Conservation (phyloP, 2,329 filamentous ascomycete genomes). For the Colletotrichum lindemuthianum region DNA sequence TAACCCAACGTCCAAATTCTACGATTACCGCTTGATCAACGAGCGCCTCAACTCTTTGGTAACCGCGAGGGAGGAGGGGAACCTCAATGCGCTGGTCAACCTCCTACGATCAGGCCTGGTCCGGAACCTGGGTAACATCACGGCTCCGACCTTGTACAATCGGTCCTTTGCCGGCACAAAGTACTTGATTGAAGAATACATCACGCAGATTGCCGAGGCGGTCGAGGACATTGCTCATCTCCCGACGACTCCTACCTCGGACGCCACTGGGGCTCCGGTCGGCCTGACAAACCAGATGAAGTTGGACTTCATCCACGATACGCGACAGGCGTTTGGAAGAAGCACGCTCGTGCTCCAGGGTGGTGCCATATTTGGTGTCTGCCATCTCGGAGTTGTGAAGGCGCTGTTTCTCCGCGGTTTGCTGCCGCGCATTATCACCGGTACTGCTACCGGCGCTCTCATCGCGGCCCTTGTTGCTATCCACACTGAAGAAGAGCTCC, state of each 20-base stretch:
- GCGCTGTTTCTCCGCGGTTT: slow-evolving; percentile 83
- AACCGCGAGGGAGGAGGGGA: slow-evolving; percentile 73
- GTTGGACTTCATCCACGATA: slow-evolving; percentile 86
- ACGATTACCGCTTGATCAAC: slow-evolving; percentile 87
- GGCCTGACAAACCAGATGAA: slow-evolving; percentile 78
- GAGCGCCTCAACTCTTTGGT: slow-evolving; percentile 78
- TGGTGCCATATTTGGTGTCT: slow-evolving; percentile 90
- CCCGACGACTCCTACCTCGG: slow-evolving; percentile 62
- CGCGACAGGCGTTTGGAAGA: slow-evolving; percentile 86
- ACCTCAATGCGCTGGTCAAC: slow-evolving; percentile 80
- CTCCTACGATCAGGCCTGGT: slow-evolving; percentile 82
- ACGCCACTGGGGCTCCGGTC: slow-evolving; percentile 47
- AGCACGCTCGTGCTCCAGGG: slow-evolving; percentile 89
- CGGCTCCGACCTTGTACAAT: slow-evolving; percentile 82
- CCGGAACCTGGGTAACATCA: slow-evolving; percentile 92
- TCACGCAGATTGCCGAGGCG: slow-evolving; percentile 83
- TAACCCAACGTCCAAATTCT: slow-evolving; percentile 81
- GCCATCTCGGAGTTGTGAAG: slow-evolving; percentile 90
- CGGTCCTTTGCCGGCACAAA: slow-evolving; percentile 90
- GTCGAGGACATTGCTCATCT: slow-evolving; percentile 79
- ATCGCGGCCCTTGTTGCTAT: slow-evolving; percentile 90
- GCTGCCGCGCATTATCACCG: slow-evolving; percentile 89
- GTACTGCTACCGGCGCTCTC: slow-evolving; percentile 88
- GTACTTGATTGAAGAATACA: slow-evolving; percentile 89
- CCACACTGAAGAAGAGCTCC: slow-evolving; percentile 86